Base-by-base conservation (phyloP, 2,329 filamentous ascomycete species). In the Aspergillus fumigatus region DNA sequence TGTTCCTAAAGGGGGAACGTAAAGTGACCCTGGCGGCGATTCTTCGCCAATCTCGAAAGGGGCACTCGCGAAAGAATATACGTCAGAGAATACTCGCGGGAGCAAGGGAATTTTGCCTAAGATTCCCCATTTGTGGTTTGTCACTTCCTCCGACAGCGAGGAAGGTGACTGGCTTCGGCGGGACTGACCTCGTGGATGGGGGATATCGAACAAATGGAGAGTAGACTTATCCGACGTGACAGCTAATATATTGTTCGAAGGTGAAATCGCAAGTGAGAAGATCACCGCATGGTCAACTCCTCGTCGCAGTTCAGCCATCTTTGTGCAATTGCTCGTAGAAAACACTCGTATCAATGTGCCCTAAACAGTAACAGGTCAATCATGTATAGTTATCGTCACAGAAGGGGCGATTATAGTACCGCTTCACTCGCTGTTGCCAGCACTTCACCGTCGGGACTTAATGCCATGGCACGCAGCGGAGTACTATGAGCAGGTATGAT, bases 221-320 rank as follows among this genome's bases (percentile, higher is more conserved):
- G 92, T 99, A 5, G 90, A 92, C 75, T 97, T 99, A 79, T 99
- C 94, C 1, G 92, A 97, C 1, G 93, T 97, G 59, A 92, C 93
- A 26, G 94, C 94, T 10, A 97, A 82, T 69, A 92, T 83, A 47
- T 82, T 84, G 52, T 88, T 89, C 0, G 87, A 87, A 0, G 92
- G 92, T 21, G 90, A 95, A 72, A 99, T 94, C 10, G 88, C 88
- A 10, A 99, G 80, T 1, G 90, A 93, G 75, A 90, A 96, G 63
- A 97, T 89, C 53, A 86, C 86, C 17, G 94, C 92, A 38, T 86
- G 88, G 67, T 99, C 94, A 50, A 96, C 88, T 45, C 94, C 94
- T 35, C 94, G 86, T 47, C 94, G 87, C 50, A 97, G 82, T 74
- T 99, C 94, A 41, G 85, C 88, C 41, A 97, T 76, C 57, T 88